phyloP scores from a whole-genome alignment of 129 eudicot genomes.

The Helianthus tuberosus region DNA sequence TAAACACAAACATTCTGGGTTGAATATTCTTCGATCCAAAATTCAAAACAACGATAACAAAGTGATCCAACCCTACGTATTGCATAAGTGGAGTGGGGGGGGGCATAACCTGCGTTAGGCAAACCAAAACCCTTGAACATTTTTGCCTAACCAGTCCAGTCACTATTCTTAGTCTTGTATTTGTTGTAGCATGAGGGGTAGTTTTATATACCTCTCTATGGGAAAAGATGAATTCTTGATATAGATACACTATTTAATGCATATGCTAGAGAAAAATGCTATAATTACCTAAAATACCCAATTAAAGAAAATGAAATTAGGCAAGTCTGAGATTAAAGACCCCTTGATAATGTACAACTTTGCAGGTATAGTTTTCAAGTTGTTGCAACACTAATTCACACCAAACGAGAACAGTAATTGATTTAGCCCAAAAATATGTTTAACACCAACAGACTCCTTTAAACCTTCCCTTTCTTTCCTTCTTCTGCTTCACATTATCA shows the following conservation, averaged over 20 bases:
- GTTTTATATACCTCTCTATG: neutral
- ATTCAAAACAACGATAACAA: too few relatives aligned
- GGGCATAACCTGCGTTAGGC: too few relatives aligned
- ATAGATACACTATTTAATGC: neutral
- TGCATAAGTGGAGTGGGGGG: too few relatives aligned
- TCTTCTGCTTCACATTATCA: constrained; percentile 20
- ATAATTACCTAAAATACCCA: neutral
- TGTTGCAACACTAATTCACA: constrained; percentile 31
- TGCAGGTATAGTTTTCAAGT: constrained; percentile 14
- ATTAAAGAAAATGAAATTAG: constrained; percentile 10
- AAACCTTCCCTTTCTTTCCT: constrained; percentile 20
- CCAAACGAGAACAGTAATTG: constrained; percentile 33
- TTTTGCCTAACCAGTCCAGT: too few relatives aligned
- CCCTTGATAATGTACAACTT: constrained; percentile 4
- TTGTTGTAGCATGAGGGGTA: neutral
- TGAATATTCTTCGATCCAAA: too few relatives aligned
- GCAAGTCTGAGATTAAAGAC: neutral
- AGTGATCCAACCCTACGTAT: too few relatives aligned
- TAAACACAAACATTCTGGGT: too few relatives aligned
- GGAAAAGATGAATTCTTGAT: constrained; percentile 1
- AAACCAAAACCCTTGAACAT: too few relatives aligned
- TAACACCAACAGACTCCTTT: constrained; percentile 34
- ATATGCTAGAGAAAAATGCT: neutral
- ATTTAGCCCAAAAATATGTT: constrained; percentile 26
- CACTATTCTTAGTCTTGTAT: too few relatives aligned